phyloP scores from a whole-genome alignment of 768 basidiomycete genomes.

The Hemileccinum impolitum region DNA sequence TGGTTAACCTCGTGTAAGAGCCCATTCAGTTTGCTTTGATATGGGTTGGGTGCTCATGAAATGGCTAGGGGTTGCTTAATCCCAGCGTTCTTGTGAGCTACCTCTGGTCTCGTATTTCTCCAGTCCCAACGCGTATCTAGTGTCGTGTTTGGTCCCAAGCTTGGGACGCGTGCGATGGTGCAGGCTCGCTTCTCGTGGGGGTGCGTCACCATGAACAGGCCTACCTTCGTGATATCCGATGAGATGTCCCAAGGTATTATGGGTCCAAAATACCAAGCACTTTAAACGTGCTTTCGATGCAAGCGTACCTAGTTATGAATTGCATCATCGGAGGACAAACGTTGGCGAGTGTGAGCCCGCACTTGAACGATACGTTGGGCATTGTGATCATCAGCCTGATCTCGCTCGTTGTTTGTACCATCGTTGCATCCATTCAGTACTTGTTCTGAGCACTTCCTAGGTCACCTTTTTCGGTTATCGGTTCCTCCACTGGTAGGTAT shows the following conservation, averaged over 20 bases:
- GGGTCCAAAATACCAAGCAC: slow-evolving; percentile 39
- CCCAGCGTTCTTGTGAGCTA: slow-evolving; percentile 38
- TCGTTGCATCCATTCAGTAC: background rate
- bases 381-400: slow-evolving; percentile 33
- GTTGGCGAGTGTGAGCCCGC: slow-evolving; percentile 44
- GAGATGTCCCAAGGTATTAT: slow-evolving; percentile 33
- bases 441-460: slow-evolving; percentile 23
- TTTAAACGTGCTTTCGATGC: slow-evolving; percentile 48
- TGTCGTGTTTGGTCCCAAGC: slow-evolving; percentile 50
- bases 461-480: slow-evolving; percentile 25
- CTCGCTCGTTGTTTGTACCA: slow-evolving; percentile 26
- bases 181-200: slow-evolving; percentile 54
- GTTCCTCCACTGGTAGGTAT: background rate
- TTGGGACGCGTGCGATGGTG: slow-evolving; percentile 58
- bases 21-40: background rate
- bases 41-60: slow-evolving; percentile 1
- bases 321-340: slow-evolving; percentile 63
- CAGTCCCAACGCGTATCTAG: slow-evolving; percentile 22
- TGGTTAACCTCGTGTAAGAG: slow-evolving; percentile 45
- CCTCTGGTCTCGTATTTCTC: background rate
- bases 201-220: slow-evolving; percentile 28
- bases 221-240: background rate
- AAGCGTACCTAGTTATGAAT: slow-evolving; percentile 57
- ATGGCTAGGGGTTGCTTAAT: slow-evolving; percentile 30
- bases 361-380: slow-evolving; percentile 29